Conservation (phyloP, 495 filamentous ascomycete species). For the Glarea lozoyensis region DNA sequence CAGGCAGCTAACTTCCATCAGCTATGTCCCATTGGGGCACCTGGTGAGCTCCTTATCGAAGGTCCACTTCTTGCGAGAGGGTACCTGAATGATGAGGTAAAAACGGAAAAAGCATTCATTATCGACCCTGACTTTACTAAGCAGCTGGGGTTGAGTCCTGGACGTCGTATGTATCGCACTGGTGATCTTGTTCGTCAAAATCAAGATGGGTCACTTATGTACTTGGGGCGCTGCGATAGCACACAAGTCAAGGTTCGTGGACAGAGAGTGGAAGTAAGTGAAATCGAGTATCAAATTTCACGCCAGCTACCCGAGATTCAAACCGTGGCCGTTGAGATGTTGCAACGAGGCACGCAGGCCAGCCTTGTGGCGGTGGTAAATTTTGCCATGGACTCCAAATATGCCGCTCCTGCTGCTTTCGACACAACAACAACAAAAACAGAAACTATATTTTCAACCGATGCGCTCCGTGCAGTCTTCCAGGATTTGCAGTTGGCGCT, state of each 20-base stretch:
- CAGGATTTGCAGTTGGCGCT: not conserved
- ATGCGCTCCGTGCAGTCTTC: not conserved
- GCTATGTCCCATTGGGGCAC: slow-evolving; percentile 46
- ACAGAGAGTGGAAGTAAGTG: slow-evolving; percentile 25
- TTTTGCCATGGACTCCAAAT: not conserved
- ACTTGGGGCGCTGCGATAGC: slow-evolving; percentile 20
- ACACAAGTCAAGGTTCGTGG: slow-evolving; percentile 25
- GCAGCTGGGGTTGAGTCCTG: not conserved
- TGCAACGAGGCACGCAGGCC: not conserved
- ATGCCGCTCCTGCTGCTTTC: not conserved
- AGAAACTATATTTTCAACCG: not conserved
- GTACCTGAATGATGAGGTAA: slow-evolving; percentile 30
- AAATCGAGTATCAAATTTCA: slow-evolving; percentile 42
- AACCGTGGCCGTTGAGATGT: not conserved
- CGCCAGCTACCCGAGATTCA: slow-evolving; percentile 18
- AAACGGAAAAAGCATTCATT: slow-evolving; percentile 24
- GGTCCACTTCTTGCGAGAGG: slow-evolving; percentile 43
- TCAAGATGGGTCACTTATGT: slow-evolving; percentile 34
- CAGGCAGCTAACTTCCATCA: slow-evolving; percentile 40
- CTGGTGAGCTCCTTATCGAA: slow-evolving; percentile 56
- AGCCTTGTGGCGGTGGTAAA: not conserved
- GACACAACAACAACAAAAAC: not conserved
- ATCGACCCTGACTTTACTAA: slow-evolving; percentile 12
- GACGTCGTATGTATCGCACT: slow-evolving; percentile 42
- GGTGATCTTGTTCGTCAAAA: slow-evolving; percentile 19